Percentiles rank a stretch among this genome's conserved stretches.
Evolutionary conservation across 306 rosid species (phyloP).

Genomic region (Astragalus membranaceus): DNA sequence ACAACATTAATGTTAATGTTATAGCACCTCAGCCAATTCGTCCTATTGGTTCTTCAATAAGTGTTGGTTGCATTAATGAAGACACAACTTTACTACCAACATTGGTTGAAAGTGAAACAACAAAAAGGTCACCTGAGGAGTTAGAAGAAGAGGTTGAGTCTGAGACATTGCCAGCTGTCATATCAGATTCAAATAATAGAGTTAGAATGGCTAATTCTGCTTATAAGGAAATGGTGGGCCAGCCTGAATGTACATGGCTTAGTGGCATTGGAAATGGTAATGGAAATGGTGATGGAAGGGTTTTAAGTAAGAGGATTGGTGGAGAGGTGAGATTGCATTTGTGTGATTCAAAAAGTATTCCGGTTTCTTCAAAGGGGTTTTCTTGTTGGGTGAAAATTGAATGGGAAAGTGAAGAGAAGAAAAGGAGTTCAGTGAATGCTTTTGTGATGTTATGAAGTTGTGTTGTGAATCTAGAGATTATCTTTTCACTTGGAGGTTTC

Average conservation of each 20-base stretch:
- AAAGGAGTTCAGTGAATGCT: slow-evolving; percentile 42
- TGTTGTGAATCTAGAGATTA: slow-evolving; percentile 70
- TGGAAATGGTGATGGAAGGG: slow-evolving; percentile 18
- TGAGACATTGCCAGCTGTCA: slow-evolving; percentile 58
- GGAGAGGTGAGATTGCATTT: slow-evolving; percentile 66
- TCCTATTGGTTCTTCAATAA: slow-evolving; percentile 66
- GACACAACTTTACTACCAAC: not conserved
- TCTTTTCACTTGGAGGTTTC: slow-evolving; percentile 82
- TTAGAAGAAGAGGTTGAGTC: slow-evolving; percentile 64
- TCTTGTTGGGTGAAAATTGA: slow-evolving; percentile 93
- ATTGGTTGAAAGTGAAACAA: slow-evolving; percentile 1
- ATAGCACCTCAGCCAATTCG: slow-evolving; percentile 74
- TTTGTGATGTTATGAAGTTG: slow-evolving; percentile 66
- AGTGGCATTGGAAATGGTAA: slow-evolving; percentile 39
- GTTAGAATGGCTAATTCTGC: slow-evolving; percentile 82
- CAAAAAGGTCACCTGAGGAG: slow-evolving; percentile 42
- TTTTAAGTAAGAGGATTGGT: slow-evolving; percentile 53
- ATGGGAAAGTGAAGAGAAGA: slow-evolving; percentile 46
- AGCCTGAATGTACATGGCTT: slow-evolving; percentile 85
- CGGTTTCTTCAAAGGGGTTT: slow-evolving; percentile 60
- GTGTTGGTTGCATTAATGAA: slow-evolving; percentile 54
- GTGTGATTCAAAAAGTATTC: slow-evolving; percentile 33
- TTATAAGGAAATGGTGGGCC: slow-evolving; percentile 84
- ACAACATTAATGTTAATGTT: slow-evolving; percentile 31
- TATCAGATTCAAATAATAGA: slow-evolving; percentile 75